Percentiles rank a stretch among this genome's conserved stretches.
These are phyloP conservation scores for Sclerotinia nivalis DNA, from an alignment of 2,329 filamentous ascomycete genomes.

Conservation along the genomic window DNA sequence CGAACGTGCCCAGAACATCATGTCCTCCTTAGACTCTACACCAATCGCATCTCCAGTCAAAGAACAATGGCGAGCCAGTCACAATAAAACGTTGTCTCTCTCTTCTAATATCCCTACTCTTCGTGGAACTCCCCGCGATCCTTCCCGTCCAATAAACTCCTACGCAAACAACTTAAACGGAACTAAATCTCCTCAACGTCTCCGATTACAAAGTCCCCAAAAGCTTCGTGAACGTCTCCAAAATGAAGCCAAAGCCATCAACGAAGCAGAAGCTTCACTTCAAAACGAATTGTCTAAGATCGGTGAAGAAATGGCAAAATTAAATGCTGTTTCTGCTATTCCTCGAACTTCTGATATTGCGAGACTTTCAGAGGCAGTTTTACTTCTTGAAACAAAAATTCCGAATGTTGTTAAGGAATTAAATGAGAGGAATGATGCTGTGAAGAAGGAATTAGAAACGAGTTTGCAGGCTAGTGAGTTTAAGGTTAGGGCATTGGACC, in stretches of 20 bases:
- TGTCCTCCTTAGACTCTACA: conserved; percentile 34
- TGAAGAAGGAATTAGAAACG: conserved; percentile 71
- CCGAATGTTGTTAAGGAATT: conserved; percentile 60
- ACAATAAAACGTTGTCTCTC: conserved; percentile 35
- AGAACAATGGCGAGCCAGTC: conserved; percentile 37
- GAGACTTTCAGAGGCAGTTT: conserved; percentile 59
- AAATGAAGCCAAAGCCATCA: conserved; percentile 73
- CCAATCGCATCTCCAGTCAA: conserved; percentile 27
- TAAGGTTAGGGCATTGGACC: conserved; percentile 80
- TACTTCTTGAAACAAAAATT: conserved; percentile 67
- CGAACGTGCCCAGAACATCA: conserved; percentile 39
- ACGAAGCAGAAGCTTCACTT: conserved; percentile 67
- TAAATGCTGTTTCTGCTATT: conserved; percentile 47
- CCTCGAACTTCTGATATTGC: conserved; percentile 32
- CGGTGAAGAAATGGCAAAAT: conserved; percentile 71
- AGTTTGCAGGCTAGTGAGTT: conserved; percentile 73
- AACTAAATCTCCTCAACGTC: conserved; percentile 43
- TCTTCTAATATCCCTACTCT: conserved; percentile 41
- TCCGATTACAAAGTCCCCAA: conserved; percentile 69
- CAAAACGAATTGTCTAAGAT: conserved; percentile 78
- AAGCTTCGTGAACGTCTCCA: conserved; percentile 84
- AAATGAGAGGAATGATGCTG: conserved; percentile 58
- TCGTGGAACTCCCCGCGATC: conserved; percentile 31
- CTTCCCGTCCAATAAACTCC: conserved; percentile 32
- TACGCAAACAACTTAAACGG: conserved; percentile 19